Base-by-base conservation (phyloP, 106 monocot genomes). In the Narthecium ossifragum region DNA sequence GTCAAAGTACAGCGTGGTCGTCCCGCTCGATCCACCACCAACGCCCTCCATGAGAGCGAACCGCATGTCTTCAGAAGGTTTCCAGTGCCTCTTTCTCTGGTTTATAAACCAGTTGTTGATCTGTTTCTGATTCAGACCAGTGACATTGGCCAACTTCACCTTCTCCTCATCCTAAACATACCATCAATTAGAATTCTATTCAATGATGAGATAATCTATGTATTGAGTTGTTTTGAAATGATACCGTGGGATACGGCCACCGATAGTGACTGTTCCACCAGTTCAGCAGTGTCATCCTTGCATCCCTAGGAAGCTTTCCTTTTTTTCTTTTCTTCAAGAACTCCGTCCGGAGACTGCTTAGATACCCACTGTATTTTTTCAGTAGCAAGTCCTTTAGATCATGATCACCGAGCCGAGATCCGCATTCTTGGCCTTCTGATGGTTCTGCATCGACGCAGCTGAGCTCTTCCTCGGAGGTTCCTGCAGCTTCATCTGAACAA, bases 21-120 rank as follows among this genome's bases (percentile, higher is more conserved):
- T 71, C 18, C 32, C 48, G 8, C 48, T 62, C 10, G 29, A 28
- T 62, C 62, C 62, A 31, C 48, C 48, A n/a, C 48, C 33, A 1
- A 62, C 62, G 22, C 75, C 82, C 29, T 87, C 82, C 78, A 82
- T 79, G 38, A 87, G 75, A 14, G 87, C 82, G 10, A 62, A 76
- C 46, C 66, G 59, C 82, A 79, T 70, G 40, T 78, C 87, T 11
- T 87, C 87, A 1, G 87, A 82, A 0, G 87, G 87, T 55, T 87
- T 87, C 85, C 85, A 85, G 66, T 85, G 85, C 53, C 85, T 66
- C 60, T 85, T 85, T 52, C 85, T 73, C 37, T 85, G 85, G 59
- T 85, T 85, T 57, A 85, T 85, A 55, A 85, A 85, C 85, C 85
- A 85, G 38, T 85, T 85, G 55, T 85, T 85, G 28, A 85, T 85